These are phyloP conservation scores for Leersia perrieri DNA, from an alignment of 176 grass and related monocot species.

Conservation along the genomic window DNA sequence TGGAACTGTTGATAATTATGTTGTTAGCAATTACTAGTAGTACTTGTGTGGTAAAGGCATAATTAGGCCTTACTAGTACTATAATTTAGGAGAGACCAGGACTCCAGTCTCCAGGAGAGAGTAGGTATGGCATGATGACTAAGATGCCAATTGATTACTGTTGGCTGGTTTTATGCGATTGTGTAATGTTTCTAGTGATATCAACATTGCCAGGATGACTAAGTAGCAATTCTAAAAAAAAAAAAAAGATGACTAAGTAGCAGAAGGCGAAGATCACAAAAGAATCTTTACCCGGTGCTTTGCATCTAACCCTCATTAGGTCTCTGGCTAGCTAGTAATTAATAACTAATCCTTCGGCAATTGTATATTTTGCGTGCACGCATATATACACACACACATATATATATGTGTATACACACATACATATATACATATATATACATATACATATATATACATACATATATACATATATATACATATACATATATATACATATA, in stretches of 20 bases:
- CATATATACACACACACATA: too few species aligned
- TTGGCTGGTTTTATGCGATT: constrained; percentile 44
- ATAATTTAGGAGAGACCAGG: constrained; percentile 22
- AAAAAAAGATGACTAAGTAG: constrained; percentile 34
- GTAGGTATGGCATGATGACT: constrained; percentile 44
- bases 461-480: too few species aligned
- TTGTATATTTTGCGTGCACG: not conserved
- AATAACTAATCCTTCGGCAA: not conserved
- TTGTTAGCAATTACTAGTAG: constrained; percentile 12
- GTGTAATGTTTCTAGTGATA: constrained; percentile 42
- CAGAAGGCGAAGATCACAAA: not conserved
- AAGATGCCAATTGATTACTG: constrained; percentile 50
- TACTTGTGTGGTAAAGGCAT: constrained; percentile 4
- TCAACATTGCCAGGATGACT: constrained; percentile 33
- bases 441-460: too few species aligned
- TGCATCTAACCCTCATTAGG: constrained; percentile 37
- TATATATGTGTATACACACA: too few species aligned
- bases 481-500: too few species aligned
- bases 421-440: too few species aligned
- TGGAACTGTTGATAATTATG: constrained; percentile 19
- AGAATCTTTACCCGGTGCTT: constrained; percentile 32
- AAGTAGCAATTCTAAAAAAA: too few species aligned
- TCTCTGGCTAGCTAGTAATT: constrained; percentile 9
- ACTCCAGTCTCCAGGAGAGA: constrained; percentile 10
- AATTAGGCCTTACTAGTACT: constrained; percentile 20